A percentile compares a stretch with the other conserved stretches of the same genome.
Evolutionary conservation across 305 asterid species (phyloP).

Genomic region (Fraxinus baroniana): DNA sequence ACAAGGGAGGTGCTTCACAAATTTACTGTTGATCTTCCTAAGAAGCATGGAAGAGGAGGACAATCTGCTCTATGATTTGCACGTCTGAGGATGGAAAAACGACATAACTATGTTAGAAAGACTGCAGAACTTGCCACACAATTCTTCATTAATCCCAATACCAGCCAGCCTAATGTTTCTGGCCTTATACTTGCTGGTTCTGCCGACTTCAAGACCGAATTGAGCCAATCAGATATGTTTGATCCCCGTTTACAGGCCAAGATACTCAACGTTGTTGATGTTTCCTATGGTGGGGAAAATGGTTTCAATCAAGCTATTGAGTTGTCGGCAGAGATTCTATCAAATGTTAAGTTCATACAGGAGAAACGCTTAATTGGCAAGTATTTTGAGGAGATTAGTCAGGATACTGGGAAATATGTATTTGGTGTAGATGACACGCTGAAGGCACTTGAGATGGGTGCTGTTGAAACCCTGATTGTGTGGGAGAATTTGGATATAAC

Average conservation of each 20-base stretch:
- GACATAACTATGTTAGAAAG: slow-evolving; percentile 43
- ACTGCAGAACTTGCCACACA: slow-evolving; percentile 46
- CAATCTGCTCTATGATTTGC: slow-evolving; percentile 47
- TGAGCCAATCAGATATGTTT: slow-evolving; percentile 44
- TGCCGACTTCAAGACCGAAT: slow-evolving; percentile 45
- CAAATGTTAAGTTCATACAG: slow-evolving; percentile 44
- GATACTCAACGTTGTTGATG: slow-evolving; percentile 40
- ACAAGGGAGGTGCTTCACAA: slow-evolving; percentile 40
- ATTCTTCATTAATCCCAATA: slow-evolving; percentile 37
- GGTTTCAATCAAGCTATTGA: slow-evolving; percentile 45
- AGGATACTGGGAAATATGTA: slow-evolving; percentile 42
- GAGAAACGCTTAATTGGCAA: slow-evolving; percentile 41
- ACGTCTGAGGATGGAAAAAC: slow-evolving; percentile 42
- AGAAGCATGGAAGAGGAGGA: slow-evolving; percentile 43
- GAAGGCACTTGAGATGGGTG: slow-evolving; percentile 45
- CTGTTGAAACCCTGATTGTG: slow-evolving; percentile 39
- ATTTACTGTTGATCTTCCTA: slow-evolving; percentile 43
- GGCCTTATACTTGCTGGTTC: slow-evolving; percentile 44
- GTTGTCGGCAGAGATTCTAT: slow-evolving; percentile 37
- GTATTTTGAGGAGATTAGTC: slow-evolving; percentile 46
- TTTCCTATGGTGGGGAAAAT: slow-evolving; percentile 42
- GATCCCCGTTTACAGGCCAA: slow-evolving; percentile 40
- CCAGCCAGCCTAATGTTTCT: slow-evolving; percentile 40
- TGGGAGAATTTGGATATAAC: slow-evolving; percentile 43
- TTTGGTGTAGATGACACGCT: slow-evolving; percentile 39